phyloP scores from a whole-genome alignment of 345 rosid species.

The Camelina sativa region DNA sequence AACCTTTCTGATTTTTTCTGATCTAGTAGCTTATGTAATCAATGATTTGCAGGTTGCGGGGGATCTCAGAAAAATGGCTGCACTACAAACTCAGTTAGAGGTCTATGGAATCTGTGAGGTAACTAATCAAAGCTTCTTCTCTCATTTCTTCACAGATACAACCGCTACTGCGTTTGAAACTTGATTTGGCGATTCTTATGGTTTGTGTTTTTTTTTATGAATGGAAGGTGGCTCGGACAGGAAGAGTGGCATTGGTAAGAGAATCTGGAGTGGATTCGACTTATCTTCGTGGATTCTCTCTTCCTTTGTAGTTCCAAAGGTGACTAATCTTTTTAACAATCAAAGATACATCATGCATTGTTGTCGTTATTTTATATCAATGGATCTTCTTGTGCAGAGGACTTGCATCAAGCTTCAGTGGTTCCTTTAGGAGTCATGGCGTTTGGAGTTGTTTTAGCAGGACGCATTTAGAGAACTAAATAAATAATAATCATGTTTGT shows the following conservation, averaged over 20 bases:
- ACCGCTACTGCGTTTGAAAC: neutral
- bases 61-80: conserved; percentile 67
- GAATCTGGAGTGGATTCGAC: conserved; percentile 82
- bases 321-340: conserved; percentile 10
- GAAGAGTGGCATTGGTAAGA: conserved; percentile 72
- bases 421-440: conserved; percentile 15
- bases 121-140: neutral
- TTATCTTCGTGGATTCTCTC: conserved; percentile 63
- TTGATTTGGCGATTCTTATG: conserved; percentile 8
- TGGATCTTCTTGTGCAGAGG: conserved; percentile 36
- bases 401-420: conserved; percentile 35
- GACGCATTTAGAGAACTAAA: conserved; percentile 22
- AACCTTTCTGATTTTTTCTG: neutral
- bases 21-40: conserved; percentile 29
- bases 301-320: conserved; percentile 52
- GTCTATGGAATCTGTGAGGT: conserved; percentile 81
- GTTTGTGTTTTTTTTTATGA: conserved; percentile 3
- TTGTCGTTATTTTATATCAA: conserved; percentile 1
- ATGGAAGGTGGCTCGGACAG: conserved; percentile 75
- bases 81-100: conserved; percentile 61
- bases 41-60: conserved; percentile 59
- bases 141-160: neutral
- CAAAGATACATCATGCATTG: conserved; percentile 14
- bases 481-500: conserved; percentile 28
- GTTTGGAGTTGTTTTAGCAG: conserved; percentile 8